Evolutionary conservation across 2,329 filamentous ascomycete species (phyloP), one percentile per base, ranked within the genome.

Genomic region (Bimuria novae-zelandiae): DNA sequence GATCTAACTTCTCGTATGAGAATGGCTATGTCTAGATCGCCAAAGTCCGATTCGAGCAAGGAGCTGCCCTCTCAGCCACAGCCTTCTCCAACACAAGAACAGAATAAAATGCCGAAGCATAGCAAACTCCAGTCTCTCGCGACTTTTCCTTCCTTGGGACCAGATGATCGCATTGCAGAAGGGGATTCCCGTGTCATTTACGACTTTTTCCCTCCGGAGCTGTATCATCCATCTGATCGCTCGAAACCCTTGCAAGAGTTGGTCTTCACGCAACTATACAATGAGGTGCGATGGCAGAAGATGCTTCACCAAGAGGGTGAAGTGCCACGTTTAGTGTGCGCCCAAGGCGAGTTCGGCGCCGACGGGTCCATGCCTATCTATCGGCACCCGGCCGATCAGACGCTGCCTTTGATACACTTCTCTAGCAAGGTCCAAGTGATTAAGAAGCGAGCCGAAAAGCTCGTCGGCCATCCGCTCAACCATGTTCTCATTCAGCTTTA

Each of bases 401-500:
- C 89, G 1, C 88, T 92, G 0, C 86, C 89, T 0, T 75, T 97
- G 12, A 76, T 88, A 0, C 80, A 86, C 1, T 97, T 96, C 74
- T 89, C 90, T 0, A 79, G 85, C 0, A 86, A 85, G 0, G 89
- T 97, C 0, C 75, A 85, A 16, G 75, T 80, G 30, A 86, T 97
- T 53, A 86, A 87, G 54, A 71, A 76, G 12, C 81, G 82, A 49
- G 87, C 91, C 0, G 90, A 96, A 71, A 79, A 82, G 51, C 78
- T 84, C 14, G 80, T 96, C 1, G 88, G 89, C 0, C 94, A 97
- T 65, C 77, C 84, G 0, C 76, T 99, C 36, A 99, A 99, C 66
- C 94, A 99, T 70, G 92, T 87, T 1, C 77, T 99, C 42, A 95
- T 99, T 40, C 94, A 99, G 68, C 84, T 92, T 52, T 99, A 99